Base-by-base conservation (phyloP, 352 stramenopile genomes). In the Globisporangium cylindrosporum region DNA sequence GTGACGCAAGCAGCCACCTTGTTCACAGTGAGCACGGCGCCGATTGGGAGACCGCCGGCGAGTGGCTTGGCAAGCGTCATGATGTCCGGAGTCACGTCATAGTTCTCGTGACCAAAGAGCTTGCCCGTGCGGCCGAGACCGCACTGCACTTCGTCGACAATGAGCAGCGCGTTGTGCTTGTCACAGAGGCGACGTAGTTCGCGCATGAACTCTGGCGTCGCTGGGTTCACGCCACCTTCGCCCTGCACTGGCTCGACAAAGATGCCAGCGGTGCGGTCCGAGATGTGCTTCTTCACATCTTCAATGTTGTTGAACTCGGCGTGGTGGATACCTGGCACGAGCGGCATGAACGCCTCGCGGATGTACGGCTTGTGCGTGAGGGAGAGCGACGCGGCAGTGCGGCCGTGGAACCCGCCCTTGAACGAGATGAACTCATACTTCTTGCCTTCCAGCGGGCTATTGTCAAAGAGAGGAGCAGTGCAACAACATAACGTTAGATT, bases 141-240 rank as follows among this genome's bases (percentile, higher is more conserved):
- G 48, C 95, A 90, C 83, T 99, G 97, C 29, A 99, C 97, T 84
- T 99, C 98, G 84, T 99, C 98, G n/a, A 88, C 93, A 75, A 99
- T 99, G 61, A 99, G 79, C 51, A 99, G 81, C 22, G 98, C 91
- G 63, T 93, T 92, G 70, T 91, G 89, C 66, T 98, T 95, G 73
- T 99, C 93, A 73, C 93, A 98, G 18, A 99, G 73, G 36, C 91
- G 78, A 22, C 97, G 84, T 51, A 98, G 79, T 14, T 89, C 85
- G 3, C 67, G 67, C 69, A 99, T 97, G 77, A 98, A 99, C 59
- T 95, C 89, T 4, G 73, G 72, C n/a, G 88, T 91, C 7, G 93
- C 96, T 20, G 95, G 93, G 69, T 91, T 89, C 67, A 99, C 95
- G 14, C 97, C 97, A 51, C 97, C 96, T 77, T 99, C 97, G 63